A percentile compares a stretch with the other conserved stretches of the same genome.
Conservation (phyloP, 2,329 filamentous ascomycete genomes). For the Pyrenochaeta sp. region DNA sequence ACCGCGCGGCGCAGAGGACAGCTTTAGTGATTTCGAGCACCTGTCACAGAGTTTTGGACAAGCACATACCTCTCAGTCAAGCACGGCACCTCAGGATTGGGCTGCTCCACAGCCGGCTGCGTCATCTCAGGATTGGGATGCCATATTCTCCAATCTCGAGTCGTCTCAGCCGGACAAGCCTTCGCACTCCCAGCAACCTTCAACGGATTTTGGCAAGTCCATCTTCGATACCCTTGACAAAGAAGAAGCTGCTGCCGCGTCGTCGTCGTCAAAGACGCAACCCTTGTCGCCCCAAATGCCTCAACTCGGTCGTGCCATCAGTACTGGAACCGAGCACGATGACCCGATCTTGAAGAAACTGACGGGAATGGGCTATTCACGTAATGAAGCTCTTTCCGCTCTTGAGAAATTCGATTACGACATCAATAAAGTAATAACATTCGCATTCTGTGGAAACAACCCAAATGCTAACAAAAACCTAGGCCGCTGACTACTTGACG, state of each 20-base stretch:
- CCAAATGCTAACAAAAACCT: conserved; percentile 25
- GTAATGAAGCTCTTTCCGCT: conserved; percentile 76
- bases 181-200: conserved; percentile 39
- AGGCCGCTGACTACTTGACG: conserved; percentile 48
- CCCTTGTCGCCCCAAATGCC: conserved; percentile 43
- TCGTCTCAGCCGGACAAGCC: conserved; percentile 50
- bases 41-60: conserved; percentile 51
- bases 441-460: not conserved
- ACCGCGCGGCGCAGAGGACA: conserved; percentile 50
- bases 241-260: conserved; percentile 39
- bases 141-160: conserved; percentile 85
- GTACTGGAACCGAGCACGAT: conserved; percentile 79
- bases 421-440: conserved; percentile 78
- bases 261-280: conserved; percentile 36
- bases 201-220: conserved; percentile 46
- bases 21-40: conserved; percentile 60
- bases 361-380: conserved; percentile 86
- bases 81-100: conserved; percentile 75
- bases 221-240: conserved; percentile 47
- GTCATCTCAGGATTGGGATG: conserved; percentile 84
- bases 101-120: conserved; percentile 58
- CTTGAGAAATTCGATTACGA: conserved; percentile 97
- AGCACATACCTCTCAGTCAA: conserved; percentile 49
- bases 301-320: conserved; percentile 71
- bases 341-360: conserved; percentile 90